Evolutionary conservation across 305 asterid genomes (phyloP), one percentile per base, ranked within the genome.

Genomic region (Fraxinus velutina): DNA sequence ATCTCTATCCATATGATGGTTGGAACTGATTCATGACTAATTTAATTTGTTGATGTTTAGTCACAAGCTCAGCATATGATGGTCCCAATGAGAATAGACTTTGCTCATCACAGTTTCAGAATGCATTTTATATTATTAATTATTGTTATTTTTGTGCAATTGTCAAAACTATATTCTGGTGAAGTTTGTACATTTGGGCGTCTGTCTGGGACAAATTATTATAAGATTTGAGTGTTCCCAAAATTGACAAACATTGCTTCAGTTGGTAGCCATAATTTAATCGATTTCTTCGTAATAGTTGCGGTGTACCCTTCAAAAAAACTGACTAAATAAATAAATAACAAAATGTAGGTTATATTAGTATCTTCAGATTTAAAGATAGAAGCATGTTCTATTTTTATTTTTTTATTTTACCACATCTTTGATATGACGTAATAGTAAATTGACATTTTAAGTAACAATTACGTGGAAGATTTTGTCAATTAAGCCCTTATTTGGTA

Each of bases 51-150:
- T 62, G 77, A 52, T 80, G 73, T 81, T 47, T 81, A 86, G 92
- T 83, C 84, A 78, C 93, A 85, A 83, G 86, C 82, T 76, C 92
- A 88, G 78, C 90, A 91, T 81, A 86, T 90, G 93, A 87, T 89
- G 89, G 86, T 89, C 71, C 92, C 85, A 52, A 90, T 89, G 94
- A 92, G 75, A 79, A 8, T 90, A 88, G 87, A 81, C 34, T 52
- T 37, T 8, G 80, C 83, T 30, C 27, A 66, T 64, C 60, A 74
- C 73, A 78, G 85, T 70, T 66, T 74, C 55, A 84, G 81, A 79
- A 70, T 77, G 80, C 83, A 55, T 83, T 84, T 37, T 64, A 75
- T 85, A 70, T 83, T 34, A 70, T 32, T 84, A 9, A 64, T 24
- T 64, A 24, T n/a, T 80, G 66, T 85, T 52, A 50, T 81, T 73